These are phyloP conservation scores for Cicer chorassanicum DNA, from an alignment of 306 rosid species.

Conservation along the genomic window DNA sequence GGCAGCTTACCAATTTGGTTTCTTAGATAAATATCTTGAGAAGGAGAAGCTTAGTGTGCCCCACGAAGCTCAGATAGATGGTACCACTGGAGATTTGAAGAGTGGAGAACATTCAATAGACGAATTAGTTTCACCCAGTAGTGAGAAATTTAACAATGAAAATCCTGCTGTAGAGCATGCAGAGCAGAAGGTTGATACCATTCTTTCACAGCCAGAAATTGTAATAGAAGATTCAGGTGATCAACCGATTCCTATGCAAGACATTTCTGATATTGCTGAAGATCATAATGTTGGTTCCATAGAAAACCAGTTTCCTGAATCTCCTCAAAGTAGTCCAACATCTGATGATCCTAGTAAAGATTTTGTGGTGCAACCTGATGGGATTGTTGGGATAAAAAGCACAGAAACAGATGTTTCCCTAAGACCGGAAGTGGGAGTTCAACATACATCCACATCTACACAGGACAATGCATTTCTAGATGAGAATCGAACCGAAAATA, in stretches of 20 bases:
- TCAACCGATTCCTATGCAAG: conserved; percentile 51
- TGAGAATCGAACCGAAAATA: conserved; percentile 47
- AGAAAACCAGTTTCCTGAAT: conserved; percentile 56
- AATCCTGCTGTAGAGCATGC: conserved; percentile 48
- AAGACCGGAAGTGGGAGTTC: conserved; percentile 52
- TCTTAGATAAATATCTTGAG: conserved; percentile 62
- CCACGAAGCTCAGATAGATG: conserved; percentile 43
- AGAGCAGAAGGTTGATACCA: conserved; percentile 59
- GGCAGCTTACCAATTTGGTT: conserved; percentile 75
- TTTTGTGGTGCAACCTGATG: conserved; percentile 48
- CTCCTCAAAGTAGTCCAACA: conserved; percentile 47
- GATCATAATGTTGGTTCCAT: conserved; percentile 41
- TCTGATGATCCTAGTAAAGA: conserved; percentile 49
- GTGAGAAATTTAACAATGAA: conserved; percentile 48
- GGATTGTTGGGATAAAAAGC: conserved; percentile 44
- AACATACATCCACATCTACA: conserved; percentile 47
- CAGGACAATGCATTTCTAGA: conserved; percentile 49
- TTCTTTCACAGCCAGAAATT: conserved; percentile 52
- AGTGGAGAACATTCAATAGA: conserved; percentile 49
- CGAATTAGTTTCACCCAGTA: conserved; percentile 48
- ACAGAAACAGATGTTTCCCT: conserved; percentile 43
- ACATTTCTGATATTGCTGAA: conserved; percentile 47
- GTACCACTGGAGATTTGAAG: conserved; percentile 46
- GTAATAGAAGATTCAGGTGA: conserved; percentile 51
- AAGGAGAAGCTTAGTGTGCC: conserved; percentile 52